Evolutionary conservation across 306 rosid genomes (phyloP).

Genomic region (Trichosanthes cucumerina): DNA sequence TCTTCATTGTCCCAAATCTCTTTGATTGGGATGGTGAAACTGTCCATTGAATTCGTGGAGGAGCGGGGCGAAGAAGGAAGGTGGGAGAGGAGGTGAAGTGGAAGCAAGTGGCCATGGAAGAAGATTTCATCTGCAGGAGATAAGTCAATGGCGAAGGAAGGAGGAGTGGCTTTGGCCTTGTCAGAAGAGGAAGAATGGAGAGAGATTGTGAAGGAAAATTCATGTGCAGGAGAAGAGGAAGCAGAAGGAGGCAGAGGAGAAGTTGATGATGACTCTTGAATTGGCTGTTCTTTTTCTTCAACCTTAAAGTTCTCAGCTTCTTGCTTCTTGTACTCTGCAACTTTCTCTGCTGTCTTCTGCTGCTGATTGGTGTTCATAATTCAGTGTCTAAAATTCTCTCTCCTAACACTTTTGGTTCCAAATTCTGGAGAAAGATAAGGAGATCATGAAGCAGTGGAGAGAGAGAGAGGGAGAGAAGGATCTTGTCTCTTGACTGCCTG

Average conservation of each 20-base stretch:
- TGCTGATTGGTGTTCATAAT: constrained; percentile 21
- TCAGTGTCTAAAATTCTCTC: not conserved
- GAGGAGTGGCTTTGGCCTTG: constrained; percentile 26
- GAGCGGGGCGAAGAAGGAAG: constrained; percentile 74
- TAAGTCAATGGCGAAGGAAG: constrained; percentile 64
- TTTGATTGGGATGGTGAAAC: constrained; percentile 54
- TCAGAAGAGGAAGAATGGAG: constrained; percentile 40
- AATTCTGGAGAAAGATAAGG: constrained; percentile 26
- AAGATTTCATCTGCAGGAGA: constrained; percentile 96
- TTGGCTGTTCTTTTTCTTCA: not conserved
- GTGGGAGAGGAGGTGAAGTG: constrained; percentile 80
- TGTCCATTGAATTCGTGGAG: constrained; percentile 60
- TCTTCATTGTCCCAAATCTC: constrained; percentile 19
- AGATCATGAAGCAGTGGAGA: constrained; percentile 34
- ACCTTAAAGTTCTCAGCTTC: not conserved
- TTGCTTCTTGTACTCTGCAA: constrained; percentile 3
- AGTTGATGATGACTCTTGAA: not conserved
- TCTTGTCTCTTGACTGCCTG: constrained; percentile 31
- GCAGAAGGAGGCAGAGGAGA: constrained; percentile 39
- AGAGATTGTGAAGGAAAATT: constrained; percentile 86
- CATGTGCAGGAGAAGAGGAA: constrained; percentile 84
- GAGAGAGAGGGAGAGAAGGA: constrained; percentile 19
- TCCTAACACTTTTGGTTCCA: not conserved
- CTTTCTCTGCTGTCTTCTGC: constrained; percentile 29
- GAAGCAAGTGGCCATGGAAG: constrained; percentile 97